A percentile compares a stretch with the other conserved stretches of the same genome.
These are phyloP conservation scores for Exsudoporus floridanus DNA, from an alignment of 1,284 basidiomycete species.

Conservation along the genomic window DNA sequence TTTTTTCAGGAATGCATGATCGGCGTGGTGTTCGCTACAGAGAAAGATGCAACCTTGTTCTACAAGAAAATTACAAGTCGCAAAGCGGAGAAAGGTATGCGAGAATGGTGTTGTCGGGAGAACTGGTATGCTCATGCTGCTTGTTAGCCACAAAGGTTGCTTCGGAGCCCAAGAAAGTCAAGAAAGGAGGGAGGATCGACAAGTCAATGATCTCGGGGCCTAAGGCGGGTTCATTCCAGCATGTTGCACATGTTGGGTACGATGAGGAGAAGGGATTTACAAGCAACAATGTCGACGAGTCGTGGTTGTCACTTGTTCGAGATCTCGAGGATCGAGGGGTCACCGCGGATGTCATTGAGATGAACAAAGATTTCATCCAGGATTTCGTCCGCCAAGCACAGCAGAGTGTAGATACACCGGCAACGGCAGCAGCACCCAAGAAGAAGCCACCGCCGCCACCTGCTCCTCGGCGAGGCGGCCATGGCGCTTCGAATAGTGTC, in stretches of 20 bases:
- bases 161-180: slow-evolving; percentile 56
- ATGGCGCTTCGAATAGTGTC: slow-evolving; percentile 38
- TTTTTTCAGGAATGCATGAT: slow-evolving; percentile 75
- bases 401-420: slow-evolving; percentile 23
- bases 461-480: slow-evolving; percentile 42
- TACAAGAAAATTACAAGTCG: slow-evolving; percentile 82
- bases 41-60: slow-evolving; percentile 84
- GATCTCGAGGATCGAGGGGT: slow-evolving; percentile 74
- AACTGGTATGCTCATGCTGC: slow-evolving; percentile 1
- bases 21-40: slow-evolving; percentile 88
- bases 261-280: slow-evolving; percentile 85
- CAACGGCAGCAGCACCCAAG: slow-evolving; percentile 38
- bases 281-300: slow-evolving; percentile 87
- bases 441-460: slow-evolving; percentile 63
- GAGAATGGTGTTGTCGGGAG: slow-evolving; percentile 1
- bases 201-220: slow-evolving; percentile 92
- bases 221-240: slow-evolving; percentile 77
- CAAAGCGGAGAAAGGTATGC: slow-evolving; percentile 62
- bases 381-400: slow-evolving; percentile 72
- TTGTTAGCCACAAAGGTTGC: slow-evolving; percentile 40
- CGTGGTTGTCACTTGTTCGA: slow-evolving; percentile 81
- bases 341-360: slow-evolving; percentile 57
- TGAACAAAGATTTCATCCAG: slow-evolving; percentile 90
- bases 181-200: slow-evolving; percentile 73
- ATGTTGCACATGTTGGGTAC: slow-evolving; percentile 96